Evolutionary conservation across 257 asterid species (phyloP).

Genomic region (Solanum ahanhuiri): DNA sequence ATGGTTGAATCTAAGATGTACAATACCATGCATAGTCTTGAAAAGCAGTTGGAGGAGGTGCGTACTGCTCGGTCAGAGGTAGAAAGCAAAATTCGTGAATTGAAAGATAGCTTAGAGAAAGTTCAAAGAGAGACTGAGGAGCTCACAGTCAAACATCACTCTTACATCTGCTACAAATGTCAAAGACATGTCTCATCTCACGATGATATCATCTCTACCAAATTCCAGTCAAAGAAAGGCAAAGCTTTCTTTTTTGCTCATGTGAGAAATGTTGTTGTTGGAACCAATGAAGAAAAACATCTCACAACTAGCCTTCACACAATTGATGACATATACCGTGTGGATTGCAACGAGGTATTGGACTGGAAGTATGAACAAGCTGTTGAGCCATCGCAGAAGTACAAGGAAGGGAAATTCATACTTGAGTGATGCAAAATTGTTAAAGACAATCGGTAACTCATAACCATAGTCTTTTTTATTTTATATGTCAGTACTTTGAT

Average conservation of each 20-base stretch:
- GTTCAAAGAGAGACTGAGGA: constrained; percentile 35
- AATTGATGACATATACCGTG: constrained; percentile 5
- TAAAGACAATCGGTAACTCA: too few relatives aligned
- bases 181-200: constrained; percentile 61
- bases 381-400: too few relatives aligned
- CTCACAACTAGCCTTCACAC: constrained; percentile 25
- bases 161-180: constrained; percentile 73
- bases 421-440: too few relatives aligned
- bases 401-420: too few relatives aligned
- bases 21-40: too few relatives aligned
- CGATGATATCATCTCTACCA: constrained; percentile 25
- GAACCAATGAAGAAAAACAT: constrained; percentile 21
- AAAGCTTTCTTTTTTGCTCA: constrained; percentile 26
- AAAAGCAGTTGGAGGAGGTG: too few relatives aligned
- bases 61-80: neutral
- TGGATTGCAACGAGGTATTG: too few relatives aligned
- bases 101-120: constrained; percentile 34
- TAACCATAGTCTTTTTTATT: too few relatives aligned
- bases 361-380: too few relatives aligned
- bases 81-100: constrained; percentile 23
- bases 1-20: too few relatives aligned
- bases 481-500: too few relatives aligned
- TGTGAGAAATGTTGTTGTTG: constrained; percentile 14
- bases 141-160: constrained; percentile 49
- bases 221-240: constrained; percentile 30